Evolutionary conservation across 2,329 filamentous ascomycete species (phyloP), one percentile per base, ranked within the genome.

Genomic region (Colletotrichum lini): DNA sequence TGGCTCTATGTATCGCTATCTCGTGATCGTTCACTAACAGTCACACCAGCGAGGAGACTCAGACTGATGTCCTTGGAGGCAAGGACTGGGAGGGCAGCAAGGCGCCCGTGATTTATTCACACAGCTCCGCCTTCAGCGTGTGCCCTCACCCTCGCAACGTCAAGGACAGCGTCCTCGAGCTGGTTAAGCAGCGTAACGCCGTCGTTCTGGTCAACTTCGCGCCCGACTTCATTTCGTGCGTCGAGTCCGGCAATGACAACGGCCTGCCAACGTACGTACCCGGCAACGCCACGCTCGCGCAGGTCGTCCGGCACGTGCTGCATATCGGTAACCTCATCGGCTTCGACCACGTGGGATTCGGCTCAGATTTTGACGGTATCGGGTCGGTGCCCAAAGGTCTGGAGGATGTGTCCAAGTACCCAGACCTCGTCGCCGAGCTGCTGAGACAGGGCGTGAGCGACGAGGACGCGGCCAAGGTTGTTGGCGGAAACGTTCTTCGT

Each of bases 141-240:
- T 98, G 95, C 78, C 94, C 94, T 9, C 95, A 98, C 81, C 94
- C 95, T 12, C 90, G 96, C 44, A 98, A 98, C 76, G 95, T 97
- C 9, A 93, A 94, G 1, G 95, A 98, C 74, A 89, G 95, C 67
- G 90, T 98, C 16, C 84, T 98, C 9, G 83, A 92, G 49, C 84
- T 96, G 1, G 93, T 98, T 47, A 94, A 93, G 80, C 80, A 89
- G 76, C 90, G 88, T 2, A 89, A 92, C 73, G 93, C 92, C 3
- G 77, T 98, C 12, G 93, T 98, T 64, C 97, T 98, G 94, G 90
- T 98, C 73, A 98, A 97, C 80, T 97, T 98, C 78, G 85, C 89
- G 18, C 94, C 94, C 0, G 91, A 91, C 21, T 98, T 98, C 79
- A 90, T 98, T 72, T 93, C 92, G 38, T 98, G 95, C 79, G 84